These are phyloP conservation scores for Ganoderma lingzhi DNA, from an alignment of 1,284 basidiomycete genomes.

Conservation along the genomic window DNA sequence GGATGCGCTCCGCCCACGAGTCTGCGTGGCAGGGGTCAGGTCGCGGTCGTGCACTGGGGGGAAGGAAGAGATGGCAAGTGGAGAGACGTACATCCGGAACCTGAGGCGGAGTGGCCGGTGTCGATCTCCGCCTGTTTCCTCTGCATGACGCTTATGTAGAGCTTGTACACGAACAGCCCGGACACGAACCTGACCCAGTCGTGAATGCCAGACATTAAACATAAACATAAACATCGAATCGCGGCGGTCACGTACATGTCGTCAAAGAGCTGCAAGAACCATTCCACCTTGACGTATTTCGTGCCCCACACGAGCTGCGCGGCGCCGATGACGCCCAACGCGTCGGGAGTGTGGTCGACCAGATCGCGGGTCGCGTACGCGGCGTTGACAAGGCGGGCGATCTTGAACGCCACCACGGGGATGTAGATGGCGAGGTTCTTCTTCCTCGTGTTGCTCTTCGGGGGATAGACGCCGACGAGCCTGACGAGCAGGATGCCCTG, in stretches of 20 bases:
- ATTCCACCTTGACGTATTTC: constrained; percentile 33
- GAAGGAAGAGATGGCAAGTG: not conserved
- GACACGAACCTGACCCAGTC: constrained; percentile 5
- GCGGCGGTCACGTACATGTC: constrained; percentile 30
- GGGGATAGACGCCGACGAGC: constrained; percentile 35
- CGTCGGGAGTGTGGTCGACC: not conserved
- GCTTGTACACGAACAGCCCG: not conserved
- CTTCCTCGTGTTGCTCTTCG: constrained; percentile 6
- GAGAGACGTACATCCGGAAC: not conserved
- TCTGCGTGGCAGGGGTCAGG: not conserved
- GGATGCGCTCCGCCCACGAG: constrained; percentile 13
- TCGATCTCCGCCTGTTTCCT: not conserved
- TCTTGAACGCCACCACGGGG: constrained; percentile 5
- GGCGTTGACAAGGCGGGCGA: constrained; percentile 6
- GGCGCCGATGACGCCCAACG: not conserved
- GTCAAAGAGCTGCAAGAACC: constrained; percentile 41
- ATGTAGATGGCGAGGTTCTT: constrained; percentile 17
- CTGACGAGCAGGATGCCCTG: constrained; percentile 37
- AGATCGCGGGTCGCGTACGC: not conserved
- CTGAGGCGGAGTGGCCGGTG: not conserved
- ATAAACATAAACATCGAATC: too few species aligned
- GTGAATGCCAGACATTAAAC: too few species aligned
- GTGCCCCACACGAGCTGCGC: not conserved
- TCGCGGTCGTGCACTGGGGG: not conserved
- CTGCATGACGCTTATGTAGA: not conserved